Evolutionary conservation across 176 grass and related monocot species (phyloP), one percentile per base, ranked within the genome.

Genomic region (Leersia perrieri): DNA sequence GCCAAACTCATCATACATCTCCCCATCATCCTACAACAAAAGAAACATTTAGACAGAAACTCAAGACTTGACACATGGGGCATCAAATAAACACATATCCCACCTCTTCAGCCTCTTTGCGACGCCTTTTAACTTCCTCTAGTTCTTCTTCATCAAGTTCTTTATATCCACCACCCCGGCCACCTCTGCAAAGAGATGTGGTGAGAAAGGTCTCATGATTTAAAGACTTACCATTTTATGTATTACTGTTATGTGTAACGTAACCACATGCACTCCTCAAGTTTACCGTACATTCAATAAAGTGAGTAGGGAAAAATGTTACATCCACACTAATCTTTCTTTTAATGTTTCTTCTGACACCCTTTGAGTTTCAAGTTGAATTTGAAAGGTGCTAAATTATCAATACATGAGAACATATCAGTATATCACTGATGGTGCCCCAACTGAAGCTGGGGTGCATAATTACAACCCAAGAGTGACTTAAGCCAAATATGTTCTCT

Each of bases 1-100:
- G 41, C 96, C 96, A 87, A 99, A 99, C 79, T 99, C 96, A 93
- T 99, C 96, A 83, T 95, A 99, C 22, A 99, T 99, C 83, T 99
- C 96, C 49, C 96, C 96, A 80, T 99, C 96, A 72, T 99, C 96
- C 93, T 99, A 87, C 47, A 78, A 83, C 40, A 77, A 61, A 38
- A 88, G 28, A 3, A 81, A 82, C 14, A 63, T 81, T 83, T 68
- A 86, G 20, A 82, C 1, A 53, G 6, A 90, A 90, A 65, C 49
- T 18, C 20, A 66, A 16, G 14, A 62, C 12, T 40, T 9, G 15
- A 34, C 9, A 82, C 5, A 82, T 9, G 39, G 38, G 28, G 22
- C 10, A 11, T 63, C 78, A 45, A 66, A 66, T 35, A 79, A 77
- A n/a, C n/a, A n/a, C 60, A 38, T 20, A 72, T 53, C 53, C n/a